Base-by-base conservation (phyloP, 768 basidiomycete genomes). In the Podaxis mareebaensis region DNA sequence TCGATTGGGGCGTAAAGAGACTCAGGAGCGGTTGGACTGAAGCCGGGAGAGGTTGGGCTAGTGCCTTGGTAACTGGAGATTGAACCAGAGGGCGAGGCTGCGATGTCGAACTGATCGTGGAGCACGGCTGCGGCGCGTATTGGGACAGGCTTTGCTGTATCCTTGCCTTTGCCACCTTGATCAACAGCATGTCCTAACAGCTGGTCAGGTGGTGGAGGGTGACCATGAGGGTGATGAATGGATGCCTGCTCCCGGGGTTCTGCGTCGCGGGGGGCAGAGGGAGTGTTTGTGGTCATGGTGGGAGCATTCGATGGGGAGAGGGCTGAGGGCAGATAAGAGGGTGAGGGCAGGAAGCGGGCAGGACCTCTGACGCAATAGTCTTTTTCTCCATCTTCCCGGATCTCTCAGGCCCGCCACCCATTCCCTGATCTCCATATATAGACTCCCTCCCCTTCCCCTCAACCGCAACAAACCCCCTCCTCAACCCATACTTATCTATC, bases 151-250 rank as follows among this genome's bases (percentile, higher is more conserved):
- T 77, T 80, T 26, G 84, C 79, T 49, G 80, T 76, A 44, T 75
- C 78, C 73, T 89, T 88, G 58, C 87, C 87, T 72, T 89, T 88
- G 67, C 69, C 77, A 22, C 69, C 66, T 20, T 10, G 49, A 28
- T 40, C 52, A 30, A 24, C 15, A 51, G 22, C 8, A 60, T 10
- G 20, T 2, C 3, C 12, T 17, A 2, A 28, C 11, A 7, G 59
- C 13, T 60, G 13, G n/a, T 39, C 22, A 24, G 52, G 53, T 28
- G 49, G 36, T 30, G 17, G 24, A 22, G 22, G 33, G 2, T 58
- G 58, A 28, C 26, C 46, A 58, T 53, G 59, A 40, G 30, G 51
- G 58, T 33, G 24, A 24, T 38, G 4, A 17, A 17, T 15, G 51
- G 48, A 1, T 28, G 22, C 69, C 61, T 42, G 60, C 28, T 38